These are phyloP conservation scores for Candida sp. DNA, from an alignment of 1,139 yeast species.

Conservation along the genomic window DNA sequence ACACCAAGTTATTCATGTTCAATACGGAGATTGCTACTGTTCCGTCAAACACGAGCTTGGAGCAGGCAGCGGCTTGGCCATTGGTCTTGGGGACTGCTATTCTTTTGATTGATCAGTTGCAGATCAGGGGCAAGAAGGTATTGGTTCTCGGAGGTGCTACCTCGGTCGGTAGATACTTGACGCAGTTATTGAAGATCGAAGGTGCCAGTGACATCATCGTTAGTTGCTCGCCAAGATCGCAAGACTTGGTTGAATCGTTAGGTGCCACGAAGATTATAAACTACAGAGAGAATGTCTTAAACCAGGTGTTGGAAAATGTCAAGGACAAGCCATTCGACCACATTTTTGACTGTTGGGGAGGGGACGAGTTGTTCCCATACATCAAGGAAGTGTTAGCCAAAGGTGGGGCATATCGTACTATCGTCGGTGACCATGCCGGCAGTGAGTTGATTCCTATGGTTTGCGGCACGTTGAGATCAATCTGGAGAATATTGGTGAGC, in stretches of 20 bases:
- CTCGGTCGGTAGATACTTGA: constrained; percentile 62
- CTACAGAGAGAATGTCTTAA: constrained; percentile 33
- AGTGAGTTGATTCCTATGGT: not conserved
- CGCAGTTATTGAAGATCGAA: constrained; percentile 58
- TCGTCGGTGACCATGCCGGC: constrained; percentile 40
- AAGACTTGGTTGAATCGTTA: constrained; percentile 39
- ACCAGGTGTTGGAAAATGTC: constrained; percentile 25
- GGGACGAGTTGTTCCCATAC: constrained; percentile 21
- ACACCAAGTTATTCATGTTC: constrained; percentile 21
- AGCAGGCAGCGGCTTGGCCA: constrained; percentile 64
- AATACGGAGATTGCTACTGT: constrained; percentile 41
- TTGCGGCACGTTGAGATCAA: not conserved
- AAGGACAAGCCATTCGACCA: constrained; percentile 27
- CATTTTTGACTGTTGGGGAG: constrained; percentile 34
- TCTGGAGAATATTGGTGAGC: not conserved
- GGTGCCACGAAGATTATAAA: constrained; percentile 60
- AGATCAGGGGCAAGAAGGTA: constrained; percentile 27
- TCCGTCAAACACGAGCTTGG: constrained; percentile 51
- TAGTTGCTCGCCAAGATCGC: constrained; percentile 34
- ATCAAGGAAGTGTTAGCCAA: constrained; percentile 31
- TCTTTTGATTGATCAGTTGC: constrained; percentile 31
- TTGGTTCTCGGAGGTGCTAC: constrained; percentile 76
- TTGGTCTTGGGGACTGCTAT: constrained; percentile 61
- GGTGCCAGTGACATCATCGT: constrained; percentile 50
- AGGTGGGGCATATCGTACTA: constrained; percentile 49